A percentile compares a stretch with the other conserved stretches of the same genome.
These are phyloP conservation scores for Parachlorella kessleri DNA, from an alignment of 139 green algal species.

Conservation along the genomic window DNA sequence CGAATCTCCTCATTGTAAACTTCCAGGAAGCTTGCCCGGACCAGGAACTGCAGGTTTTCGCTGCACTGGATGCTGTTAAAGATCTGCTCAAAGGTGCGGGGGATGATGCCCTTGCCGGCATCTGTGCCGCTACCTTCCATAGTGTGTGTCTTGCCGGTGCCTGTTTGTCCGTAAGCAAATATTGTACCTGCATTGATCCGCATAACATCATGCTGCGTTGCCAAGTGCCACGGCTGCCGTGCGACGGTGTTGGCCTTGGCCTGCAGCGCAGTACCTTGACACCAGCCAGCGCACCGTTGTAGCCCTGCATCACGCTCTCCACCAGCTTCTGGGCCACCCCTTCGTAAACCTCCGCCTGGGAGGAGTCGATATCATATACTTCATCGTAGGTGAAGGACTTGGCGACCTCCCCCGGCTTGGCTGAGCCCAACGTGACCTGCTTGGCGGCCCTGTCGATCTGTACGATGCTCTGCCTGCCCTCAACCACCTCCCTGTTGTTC, in stretches of 20 bases:
- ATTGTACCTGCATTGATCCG: constrained; percentile 56
- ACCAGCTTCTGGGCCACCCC: not conserved
- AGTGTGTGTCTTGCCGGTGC: constrained; percentile 94
- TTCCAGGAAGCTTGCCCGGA: not conserved
- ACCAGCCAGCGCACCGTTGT: not conserved
- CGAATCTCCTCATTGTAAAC: not conserved
- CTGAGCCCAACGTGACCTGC: not conserved
- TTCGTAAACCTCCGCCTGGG: not conserved
- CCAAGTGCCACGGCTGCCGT: too few relatives aligned
- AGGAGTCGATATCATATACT: not conserved
- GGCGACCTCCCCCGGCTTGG: not conserved
- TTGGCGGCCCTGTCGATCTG: not conserved
- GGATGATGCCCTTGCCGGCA: not conserved
- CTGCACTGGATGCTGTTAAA: not conserved
- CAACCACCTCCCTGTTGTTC: not conserved
- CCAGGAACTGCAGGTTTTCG: not conserved
- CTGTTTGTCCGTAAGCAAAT: constrained; percentile 97
- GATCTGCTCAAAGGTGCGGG: not conserved
- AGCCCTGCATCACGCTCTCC: not conserved
- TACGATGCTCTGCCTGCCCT: not conserved
- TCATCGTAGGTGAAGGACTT: not conserved
- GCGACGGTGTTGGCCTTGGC: too few relatives aligned
- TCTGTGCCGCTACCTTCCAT: constrained; percentile 72
- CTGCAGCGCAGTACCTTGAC: too few relatives aligned
- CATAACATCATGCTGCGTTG: not conserved